These are phyloP conservation scores for Rhizopogon vinicolor DNA, from an alignment of 768 basidiomycete genomes.

Conservation along the genomic window DNA sequence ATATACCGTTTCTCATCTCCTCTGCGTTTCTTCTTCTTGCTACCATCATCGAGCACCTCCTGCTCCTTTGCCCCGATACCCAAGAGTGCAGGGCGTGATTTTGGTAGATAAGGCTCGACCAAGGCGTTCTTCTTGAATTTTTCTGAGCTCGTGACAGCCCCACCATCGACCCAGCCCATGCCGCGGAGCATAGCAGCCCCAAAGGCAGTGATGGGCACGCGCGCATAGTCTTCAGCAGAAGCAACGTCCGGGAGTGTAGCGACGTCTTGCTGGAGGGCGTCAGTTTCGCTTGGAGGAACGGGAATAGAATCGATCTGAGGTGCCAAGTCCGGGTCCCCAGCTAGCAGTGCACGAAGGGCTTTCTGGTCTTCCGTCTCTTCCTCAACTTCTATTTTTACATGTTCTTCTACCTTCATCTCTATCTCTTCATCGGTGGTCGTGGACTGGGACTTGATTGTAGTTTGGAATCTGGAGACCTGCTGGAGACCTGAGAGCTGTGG, in stretches of 20 bases:
- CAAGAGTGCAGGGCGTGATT: slow-evolving; percentile 76
- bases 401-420: slow-evolving; percentile 17
- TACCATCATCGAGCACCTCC: slow-evolving; percentile 68
- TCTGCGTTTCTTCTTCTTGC: slow-evolving; percentile 43
- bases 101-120: slow-evolving; percentile 78
- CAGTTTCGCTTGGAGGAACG: slow-evolving; percentile 61
- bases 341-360: slow-evolving; percentile 77
- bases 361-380: slow-evolving; percentile 72
- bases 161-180: slow-evolving; percentile 94
- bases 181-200: slow-evolving; percentile 90
- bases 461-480: slow-evolving; percentile 17
- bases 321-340: slow-evolving; percentile 35
- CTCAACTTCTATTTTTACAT: slow-evolving; percentile 25
- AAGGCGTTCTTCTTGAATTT: slow-evolving; percentile 50
- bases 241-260: slow-evolving; percentile 72
- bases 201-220: slow-evolving; percentile 89
- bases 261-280: slow-evolving; percentile 83
- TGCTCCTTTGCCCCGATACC: slow-evolving; percentile 94
- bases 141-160: slow-evolving; percentile 56
- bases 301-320: slow-evolving; percentile 60
- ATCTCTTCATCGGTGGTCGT: slow-evolving; percentile 9
- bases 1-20: slow-evolving; percentile 72
- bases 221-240: slow-evolving; percentile 80
- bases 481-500: slow-evolving; percentile 69
- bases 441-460: neutral